Evolutionary conservation across 192 early-diverging fungal genomes (phyloP).

Genomic region (Linnemannia elongata): DNA sequence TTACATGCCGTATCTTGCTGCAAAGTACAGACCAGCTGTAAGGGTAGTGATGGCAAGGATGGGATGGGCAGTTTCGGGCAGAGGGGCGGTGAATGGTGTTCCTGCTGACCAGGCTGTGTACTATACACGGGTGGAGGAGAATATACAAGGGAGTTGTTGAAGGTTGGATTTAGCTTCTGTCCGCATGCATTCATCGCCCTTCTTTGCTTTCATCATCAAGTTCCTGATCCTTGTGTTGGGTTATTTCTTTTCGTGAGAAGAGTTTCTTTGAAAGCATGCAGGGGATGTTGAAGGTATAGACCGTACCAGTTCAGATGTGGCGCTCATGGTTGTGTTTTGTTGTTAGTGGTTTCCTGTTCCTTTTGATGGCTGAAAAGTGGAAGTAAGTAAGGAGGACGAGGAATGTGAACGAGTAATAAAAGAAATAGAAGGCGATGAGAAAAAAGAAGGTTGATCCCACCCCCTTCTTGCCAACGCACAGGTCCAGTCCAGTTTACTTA

Average conservation of each 20-base stretch:
- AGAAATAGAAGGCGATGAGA: not conserved
- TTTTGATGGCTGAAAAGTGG: not conserved
- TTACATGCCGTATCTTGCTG: slow-evolving; percentile 54
- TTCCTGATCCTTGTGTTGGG: not conserved
- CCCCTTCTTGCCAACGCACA: not conserved
- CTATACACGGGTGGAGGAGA: slow-evolving; percentile 10
- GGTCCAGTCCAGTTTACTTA: not conserved
- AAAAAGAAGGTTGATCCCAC: not conserved
- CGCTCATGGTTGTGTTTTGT: slow-evolving; percentile 5
- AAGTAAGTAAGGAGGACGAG: not conserved
- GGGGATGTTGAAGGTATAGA: not conserved
- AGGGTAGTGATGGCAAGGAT: slow-evolving; percentile 22
- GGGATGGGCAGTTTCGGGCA: slow-evolving; percentile 36
- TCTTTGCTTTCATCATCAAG: not conserved
- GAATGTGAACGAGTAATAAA: not conserved
- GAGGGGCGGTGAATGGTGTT: slow-evolving; percentile 37
- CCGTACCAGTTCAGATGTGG: slow-evolving; percentile 31
- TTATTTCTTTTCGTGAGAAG: not conserved
- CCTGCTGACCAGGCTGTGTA: slow-evolving; percentile 38
- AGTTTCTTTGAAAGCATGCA: not conserved
- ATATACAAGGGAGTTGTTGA: not conserved
- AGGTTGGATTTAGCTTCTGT: not conserved
- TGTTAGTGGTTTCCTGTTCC: not conserved
- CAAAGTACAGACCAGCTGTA: slow-evolving; percentile 46
- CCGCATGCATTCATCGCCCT: not conserved